Conservation (phyloP, 2,329 filamentous ascomycete species). For the Trichoderma arundinaceum region DNA sequence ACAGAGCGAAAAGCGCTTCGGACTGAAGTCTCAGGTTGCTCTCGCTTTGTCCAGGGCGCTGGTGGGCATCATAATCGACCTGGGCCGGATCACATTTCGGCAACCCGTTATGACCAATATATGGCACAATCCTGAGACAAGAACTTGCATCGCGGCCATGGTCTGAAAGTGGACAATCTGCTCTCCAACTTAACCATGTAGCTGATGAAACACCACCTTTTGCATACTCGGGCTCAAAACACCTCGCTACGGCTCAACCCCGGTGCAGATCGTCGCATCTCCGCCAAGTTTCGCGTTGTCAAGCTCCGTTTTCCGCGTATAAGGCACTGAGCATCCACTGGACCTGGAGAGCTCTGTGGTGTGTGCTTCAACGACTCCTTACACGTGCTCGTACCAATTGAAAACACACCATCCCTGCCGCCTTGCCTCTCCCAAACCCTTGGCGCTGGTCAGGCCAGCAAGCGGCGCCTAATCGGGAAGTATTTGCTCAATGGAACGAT, state of each 20-base stretch:
- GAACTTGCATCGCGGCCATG: background rate
- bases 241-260: background rate
- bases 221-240: background rate
- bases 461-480: constrained; percentile 21
- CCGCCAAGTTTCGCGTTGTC: background rate
- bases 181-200: background rate
- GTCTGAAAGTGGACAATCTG: background rate
- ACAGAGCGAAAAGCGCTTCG: too few relatives aligned
- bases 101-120: background rate
- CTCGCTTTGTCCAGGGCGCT: too few relatives aligned
- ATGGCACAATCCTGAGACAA: background rate
- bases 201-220: background rate
- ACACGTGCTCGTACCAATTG: constrained; percentile 5
- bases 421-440: background rate
- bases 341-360: background rate
- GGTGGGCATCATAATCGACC: too few relatives aligned
- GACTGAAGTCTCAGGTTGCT: too few relatives aligned
- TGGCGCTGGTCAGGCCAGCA: constrained; percentile 17
- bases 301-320: background rate
- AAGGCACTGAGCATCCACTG: background rate
- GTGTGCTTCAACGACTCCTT: constrained; percentile 1
- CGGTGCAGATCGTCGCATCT: background rate
- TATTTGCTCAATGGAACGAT: constrained; percentile 3
- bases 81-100: background rate
- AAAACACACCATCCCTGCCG: constrained; percentile 11